Base-by-base conservation (phyloP, 352 stramenopile genomes). In the Globisporangium irregulare region DNA sequence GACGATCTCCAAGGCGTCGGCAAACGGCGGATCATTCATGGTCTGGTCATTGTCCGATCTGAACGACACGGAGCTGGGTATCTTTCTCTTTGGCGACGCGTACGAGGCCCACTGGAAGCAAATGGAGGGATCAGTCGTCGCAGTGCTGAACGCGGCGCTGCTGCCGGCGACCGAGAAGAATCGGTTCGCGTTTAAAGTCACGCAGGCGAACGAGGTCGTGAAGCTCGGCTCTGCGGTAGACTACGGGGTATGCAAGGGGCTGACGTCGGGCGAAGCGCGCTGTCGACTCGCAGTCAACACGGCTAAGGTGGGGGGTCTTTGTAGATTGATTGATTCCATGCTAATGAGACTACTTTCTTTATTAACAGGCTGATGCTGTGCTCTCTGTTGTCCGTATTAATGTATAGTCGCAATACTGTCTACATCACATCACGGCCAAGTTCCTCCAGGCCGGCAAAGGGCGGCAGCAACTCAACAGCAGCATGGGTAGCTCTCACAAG, bases 211-310 rank as follows among this genome's bases (percentile, higher is more conserved):
- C 18, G 80, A 94, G 51, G 57, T 95, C 38, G 85, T 92, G 22
- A 78, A 77, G 63, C 73, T 95, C 8, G 87, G 87, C 9, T 75
- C 66, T 1, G 77, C 85, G 0, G 64, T 88, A 32, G 87, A 95
- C 71, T 95, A 87, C 65, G 87, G 85, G 9, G 87, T 93, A 46
- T 95, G 87, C 69, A 93, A 93, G 56, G 84, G 84, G 63, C 87
- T 74, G 43, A 93, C 73, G 1, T 75, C 73, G 10, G 71, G 70
- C 59, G 86, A 93, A 66, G 71, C 75, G 34, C 84, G 85, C 2
- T 95, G 87, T 54, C 80, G 80, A 12, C 78, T 93, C 34, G 78
- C 86, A 18, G 74, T 95, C 32, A 95, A 95, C 60, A 93, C 73
- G 3, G 72, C 85, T 38, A 89, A 90, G 75, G 83, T 90, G 58